Conservation (phyloP, 352 stramenopile species). For the Phytopythium cucurbitacearum region DNA sequence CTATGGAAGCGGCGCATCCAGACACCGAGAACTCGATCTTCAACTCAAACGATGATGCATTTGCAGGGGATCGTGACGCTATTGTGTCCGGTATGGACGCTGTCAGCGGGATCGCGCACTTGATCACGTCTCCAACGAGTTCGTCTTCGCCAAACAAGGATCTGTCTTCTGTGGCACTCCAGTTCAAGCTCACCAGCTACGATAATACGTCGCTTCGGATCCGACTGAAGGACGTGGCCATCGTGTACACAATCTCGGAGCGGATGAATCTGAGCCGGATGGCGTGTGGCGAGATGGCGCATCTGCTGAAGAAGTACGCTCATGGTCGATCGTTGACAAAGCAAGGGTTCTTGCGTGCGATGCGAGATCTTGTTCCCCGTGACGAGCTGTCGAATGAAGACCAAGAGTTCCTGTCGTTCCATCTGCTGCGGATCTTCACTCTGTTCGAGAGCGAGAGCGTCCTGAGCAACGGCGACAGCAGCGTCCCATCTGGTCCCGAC, state of each 20-base stretch:
- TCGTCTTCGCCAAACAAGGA: constrained; percentile 43
- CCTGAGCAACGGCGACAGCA: constrained; percentile 20
- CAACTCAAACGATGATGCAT: constrained; percentile 17
- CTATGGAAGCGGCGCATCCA: constrained; percentile 37
- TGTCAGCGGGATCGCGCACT: constrained; percentile 47
- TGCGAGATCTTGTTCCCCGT: constrained; percentile 71
- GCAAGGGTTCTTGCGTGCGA: constrained; percentile 63
- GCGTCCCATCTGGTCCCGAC: constrained; percentile 23
- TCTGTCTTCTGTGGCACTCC: constrained; percentile 66
- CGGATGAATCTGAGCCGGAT: constrained; percentile 79
- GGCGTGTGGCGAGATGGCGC: constrained; percentile 54
- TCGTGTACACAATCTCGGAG: constrained; percentile 85
- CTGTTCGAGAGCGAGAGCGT: constrained; percentile 79
- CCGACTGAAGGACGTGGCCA: constrained; percentile 79
- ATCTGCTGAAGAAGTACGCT: constrained; percentile 65
- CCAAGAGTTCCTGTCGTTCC: constrained; percentile 85
- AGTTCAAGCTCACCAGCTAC: constrained; percentile 87
- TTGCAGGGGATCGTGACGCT: constrained; percentile 22
- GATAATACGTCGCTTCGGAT: constrained; percentile 79
- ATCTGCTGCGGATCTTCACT: constrained; percentile 78
- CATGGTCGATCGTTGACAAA: constrained; percentile 71
- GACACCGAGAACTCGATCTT: constrained; percentile 37
- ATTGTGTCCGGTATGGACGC: constrained; percentile 48
- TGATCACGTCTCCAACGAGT: constrained; percentile 51
- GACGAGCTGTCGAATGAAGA: constrained; percentile 78